Conservation (phyloP, 73 alveolate genomes). For the Breviolum minutum region DNA sequence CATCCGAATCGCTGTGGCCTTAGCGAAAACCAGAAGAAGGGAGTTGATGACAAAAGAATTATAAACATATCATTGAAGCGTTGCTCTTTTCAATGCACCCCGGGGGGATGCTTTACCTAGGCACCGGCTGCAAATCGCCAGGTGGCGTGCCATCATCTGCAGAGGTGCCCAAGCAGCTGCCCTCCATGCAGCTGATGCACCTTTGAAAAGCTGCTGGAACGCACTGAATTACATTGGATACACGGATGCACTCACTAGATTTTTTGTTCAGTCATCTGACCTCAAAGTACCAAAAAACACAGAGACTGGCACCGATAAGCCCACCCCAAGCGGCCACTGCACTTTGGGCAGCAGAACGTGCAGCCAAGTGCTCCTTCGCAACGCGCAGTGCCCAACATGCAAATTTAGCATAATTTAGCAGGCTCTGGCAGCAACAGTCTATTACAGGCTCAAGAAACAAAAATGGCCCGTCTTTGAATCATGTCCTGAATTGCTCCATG, state of each 20-base stretch:
- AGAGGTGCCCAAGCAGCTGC: slow-evolving; percentile 67
- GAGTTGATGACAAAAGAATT: no score
- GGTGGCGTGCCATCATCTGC: neutral
- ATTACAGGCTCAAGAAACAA: no score
- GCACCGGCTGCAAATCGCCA: slow-evolving; percentile 1
- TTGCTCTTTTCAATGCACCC: no score
- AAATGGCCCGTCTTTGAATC: no score
- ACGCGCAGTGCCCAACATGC: neutral
- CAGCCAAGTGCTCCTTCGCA: neutral
- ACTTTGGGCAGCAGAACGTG: slow-evolving; percentile 34
- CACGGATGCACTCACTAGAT: no score
- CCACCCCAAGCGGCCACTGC: slow-evolving; percentile 29
- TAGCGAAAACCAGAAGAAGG: neutral
- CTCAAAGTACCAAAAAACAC: neutral
- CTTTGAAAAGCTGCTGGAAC: neutral
- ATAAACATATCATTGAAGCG: no score
- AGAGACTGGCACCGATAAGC: neutral
- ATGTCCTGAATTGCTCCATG: neutral
- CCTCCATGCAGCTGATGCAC: slow-evolving; percentile 28
- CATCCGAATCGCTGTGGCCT: slow-evolving; percentile 18
- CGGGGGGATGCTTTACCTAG: neutral
- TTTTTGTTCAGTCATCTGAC: neutral
- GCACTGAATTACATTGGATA: no score
- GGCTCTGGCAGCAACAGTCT: neutral
- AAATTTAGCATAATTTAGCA: neutral